These are phyloP conservation scores for Fusarium newnesense DNA, from an alignment of 2,329 filamentous ascomycete genomes.

Conservation along the genomic window DNA sequence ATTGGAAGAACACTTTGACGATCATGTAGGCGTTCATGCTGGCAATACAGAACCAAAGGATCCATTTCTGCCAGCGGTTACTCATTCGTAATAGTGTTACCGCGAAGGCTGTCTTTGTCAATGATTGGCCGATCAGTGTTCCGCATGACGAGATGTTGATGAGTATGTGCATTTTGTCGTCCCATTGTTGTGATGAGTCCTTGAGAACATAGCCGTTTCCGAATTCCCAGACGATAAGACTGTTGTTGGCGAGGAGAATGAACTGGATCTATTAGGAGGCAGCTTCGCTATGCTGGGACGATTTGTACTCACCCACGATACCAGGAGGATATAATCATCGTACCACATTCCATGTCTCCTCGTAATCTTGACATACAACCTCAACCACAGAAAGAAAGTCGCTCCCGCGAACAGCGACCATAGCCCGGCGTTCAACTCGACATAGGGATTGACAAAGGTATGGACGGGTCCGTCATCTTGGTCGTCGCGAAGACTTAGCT, in stretches of 20 bases:
- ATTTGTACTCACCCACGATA: conserved; percentile 47
- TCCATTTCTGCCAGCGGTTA: conserved; percentile 53
- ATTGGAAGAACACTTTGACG: conserved; percentile 60
- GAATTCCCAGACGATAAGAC: conserved; percentile 58
- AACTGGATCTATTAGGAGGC: conserved; percentile 43
- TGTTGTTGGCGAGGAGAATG: conserved; percentile 57
- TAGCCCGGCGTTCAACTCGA: conserved; percentile 48
- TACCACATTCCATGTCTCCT: conserved; percentile 52
- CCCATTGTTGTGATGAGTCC: conserved; percentile 55
- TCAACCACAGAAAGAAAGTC: conserved; percentile 45
- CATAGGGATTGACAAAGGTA: conserved; percentile 43
- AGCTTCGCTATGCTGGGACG: no score
- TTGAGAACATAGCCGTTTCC: conserved; percentile 58
- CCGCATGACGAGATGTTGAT: conserved; percentile 57
- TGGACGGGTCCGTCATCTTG: conserved; percentile 38
- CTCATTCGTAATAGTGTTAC: conserved; percentile 55
- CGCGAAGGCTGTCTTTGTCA: conserved; percentile 52
- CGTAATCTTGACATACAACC: conserved; percentile 51
- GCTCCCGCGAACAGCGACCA: conserved; percentile 49
- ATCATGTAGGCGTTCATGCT: conserved; percentile 61
- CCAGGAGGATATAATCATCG: conserved; percentile 52
- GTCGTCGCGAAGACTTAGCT: conserved; percentile 38
- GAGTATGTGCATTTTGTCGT: conserved; percentile 63
- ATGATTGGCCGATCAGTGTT: conserved; percentile 50
- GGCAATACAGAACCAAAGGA: conserved; percentile 61